Evolutionary conservation across 2,329 filamentous ascomycete species (phyloP).

Genomic region (Ceratocystis destructans): DNA sequence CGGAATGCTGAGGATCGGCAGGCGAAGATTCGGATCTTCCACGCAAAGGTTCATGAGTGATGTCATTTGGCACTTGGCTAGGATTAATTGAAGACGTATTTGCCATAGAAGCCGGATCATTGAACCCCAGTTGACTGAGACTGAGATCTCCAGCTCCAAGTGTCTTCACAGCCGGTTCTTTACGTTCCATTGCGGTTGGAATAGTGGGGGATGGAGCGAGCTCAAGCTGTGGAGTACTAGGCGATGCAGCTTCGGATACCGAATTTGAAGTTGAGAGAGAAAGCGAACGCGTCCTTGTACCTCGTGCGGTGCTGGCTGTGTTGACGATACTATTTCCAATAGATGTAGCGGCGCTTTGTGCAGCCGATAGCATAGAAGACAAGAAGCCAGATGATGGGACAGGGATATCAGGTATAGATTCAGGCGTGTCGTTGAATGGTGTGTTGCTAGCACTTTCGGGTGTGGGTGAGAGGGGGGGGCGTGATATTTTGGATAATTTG

Average conservation of each 20-base stretch:
- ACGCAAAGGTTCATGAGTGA: conserved; percentile 24
- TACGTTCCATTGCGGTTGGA: conserved; percentile 34
- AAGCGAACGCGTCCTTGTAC: background rate
- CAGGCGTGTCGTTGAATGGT: background rate
- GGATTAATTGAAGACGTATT: background rate
- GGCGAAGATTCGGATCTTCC: conserved; percentile 47
- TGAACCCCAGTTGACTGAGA: conserved; percentile 73
- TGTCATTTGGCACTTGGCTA: background rate
- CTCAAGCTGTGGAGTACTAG: conserved; percentile 14
- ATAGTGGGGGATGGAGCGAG: conserved; percentile 5
- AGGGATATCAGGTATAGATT: background rate
- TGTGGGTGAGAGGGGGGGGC: conserved; percentile 61
- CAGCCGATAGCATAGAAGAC: conserved; percentile 80
- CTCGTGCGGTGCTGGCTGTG: conserved; percentile 33
- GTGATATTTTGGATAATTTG: conserved; percentile 68
- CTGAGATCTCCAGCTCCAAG: conserved; percentile 80
- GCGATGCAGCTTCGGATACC: background rate
- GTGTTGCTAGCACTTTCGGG: conserved; percentile 37
- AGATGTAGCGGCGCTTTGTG: conserved; percentile 75
- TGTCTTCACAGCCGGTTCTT: conserved; percentile 71
- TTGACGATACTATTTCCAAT: conserved; percentile 63
- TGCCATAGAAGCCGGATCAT: conserved; percentile 31
- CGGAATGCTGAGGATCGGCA: conserved; percentile 28
- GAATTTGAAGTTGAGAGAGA: conserved; percentile 20
- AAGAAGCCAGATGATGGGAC: conserved; percentile 56